Percentiles rank a stretch among this genome's conserved stretches.
Conservation (phyloP, 148 eudicot genomes). For the Vaccinium myrtillus region DNA sequence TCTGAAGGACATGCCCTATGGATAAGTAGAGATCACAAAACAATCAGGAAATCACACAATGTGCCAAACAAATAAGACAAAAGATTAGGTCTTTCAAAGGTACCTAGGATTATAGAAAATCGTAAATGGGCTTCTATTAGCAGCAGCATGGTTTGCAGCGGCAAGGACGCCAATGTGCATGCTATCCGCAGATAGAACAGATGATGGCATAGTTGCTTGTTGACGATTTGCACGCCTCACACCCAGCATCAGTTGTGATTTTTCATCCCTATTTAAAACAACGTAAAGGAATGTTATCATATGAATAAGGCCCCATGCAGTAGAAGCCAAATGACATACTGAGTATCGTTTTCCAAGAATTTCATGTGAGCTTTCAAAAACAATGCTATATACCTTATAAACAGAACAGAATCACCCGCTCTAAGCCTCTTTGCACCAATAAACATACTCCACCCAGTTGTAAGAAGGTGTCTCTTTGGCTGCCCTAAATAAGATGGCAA, state of each 20-base stretch:
- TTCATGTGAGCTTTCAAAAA: neutral
- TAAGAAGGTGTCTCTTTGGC: constrained; percentile 93
- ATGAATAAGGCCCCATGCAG: neutral
- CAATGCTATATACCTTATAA: constrained; percentile 53
- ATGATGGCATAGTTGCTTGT: constrained; percentile 86
- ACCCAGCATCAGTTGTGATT: constrained; percentile 80
- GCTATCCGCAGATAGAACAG: constrained; percentile 94
- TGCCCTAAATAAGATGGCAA: constrained; percentile 56
- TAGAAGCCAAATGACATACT: neutral
- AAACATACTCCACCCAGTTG: constrained; percentile 99
- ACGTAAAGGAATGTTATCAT: neutral
- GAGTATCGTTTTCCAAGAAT: neutral
- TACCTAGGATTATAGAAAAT: constrained; percentile 96
- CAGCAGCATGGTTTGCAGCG: constrained; percentile 97
- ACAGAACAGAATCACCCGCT: constrained; percentile 94
- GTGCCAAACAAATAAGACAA: neutral
- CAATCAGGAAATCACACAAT: neutral
- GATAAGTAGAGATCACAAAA: constrained; percentile 15
- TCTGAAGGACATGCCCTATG: constrained; percentile 96
- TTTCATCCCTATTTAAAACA: constrained; percentile 61
- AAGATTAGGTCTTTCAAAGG: neutral
- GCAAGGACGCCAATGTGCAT: constrained; percentile 99
- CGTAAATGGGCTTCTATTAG: constrained; percentile 72
- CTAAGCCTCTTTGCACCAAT: constrained; percentile 88
- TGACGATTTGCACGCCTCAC: constrained; percentile 93